Conservation (phyloP, 2,329 filamentous ascomycete species). For the Nemania abortiva region DNA sequence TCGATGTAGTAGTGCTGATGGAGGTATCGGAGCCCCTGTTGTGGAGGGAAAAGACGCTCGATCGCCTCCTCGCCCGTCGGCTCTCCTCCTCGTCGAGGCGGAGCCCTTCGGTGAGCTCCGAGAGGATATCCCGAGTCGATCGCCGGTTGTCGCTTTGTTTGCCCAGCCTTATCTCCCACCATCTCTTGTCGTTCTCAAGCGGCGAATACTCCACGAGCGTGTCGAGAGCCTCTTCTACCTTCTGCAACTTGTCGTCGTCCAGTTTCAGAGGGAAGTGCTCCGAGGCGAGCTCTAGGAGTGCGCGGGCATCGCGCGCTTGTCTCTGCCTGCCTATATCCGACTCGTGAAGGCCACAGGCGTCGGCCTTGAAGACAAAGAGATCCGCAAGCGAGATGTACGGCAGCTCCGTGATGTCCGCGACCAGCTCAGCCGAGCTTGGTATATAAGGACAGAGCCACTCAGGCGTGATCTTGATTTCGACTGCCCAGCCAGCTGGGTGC, state of each 20-base stretch:
- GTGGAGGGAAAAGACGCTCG: conserved; percentile 39
- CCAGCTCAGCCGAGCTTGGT: conserved; percentile 29
- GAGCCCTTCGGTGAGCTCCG: conserved; percentile 39
- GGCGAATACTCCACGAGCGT: conserved; percentile 38
- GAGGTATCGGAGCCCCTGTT: conserved; percentile 36
- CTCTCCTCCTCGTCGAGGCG: conserved; percentile 38
- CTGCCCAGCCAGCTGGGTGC: conserved; percentile 37
- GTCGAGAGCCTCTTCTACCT: conserved; percentile 39
- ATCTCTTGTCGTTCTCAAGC: conserved; percentile 31
- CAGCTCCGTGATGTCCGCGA: conserved; percentile 29
- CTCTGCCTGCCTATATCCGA: conserved; percentile 34
- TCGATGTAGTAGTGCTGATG: conserved; percentile 33
- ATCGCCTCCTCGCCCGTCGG: conserved; percentile 30
- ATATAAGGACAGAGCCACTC: conserved; percentile 42
- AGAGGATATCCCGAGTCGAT: conserved; percentile 40
- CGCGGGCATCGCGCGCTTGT: conserved; percentile 35
- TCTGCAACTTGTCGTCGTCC: conserved; percentile 37
- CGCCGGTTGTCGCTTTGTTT: conserved; percentile 38
- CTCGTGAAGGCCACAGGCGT: conserved; percentile 41
- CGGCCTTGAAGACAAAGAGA: conserved; percentile 41
- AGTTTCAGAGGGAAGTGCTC: conserved; percentile 38
- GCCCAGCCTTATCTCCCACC: conserved; percentile 40
- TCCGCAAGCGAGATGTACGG: conserved; percentile 40
- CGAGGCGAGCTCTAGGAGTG: conserved; percentile 36
- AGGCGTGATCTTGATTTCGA: conserved; percentile 41